These are phyloP conservation scores for Hypoxylon subgilvum DNA, from an alignment of 495 filamentous ascomycete species.

Conservation along the genomic window DNA sequence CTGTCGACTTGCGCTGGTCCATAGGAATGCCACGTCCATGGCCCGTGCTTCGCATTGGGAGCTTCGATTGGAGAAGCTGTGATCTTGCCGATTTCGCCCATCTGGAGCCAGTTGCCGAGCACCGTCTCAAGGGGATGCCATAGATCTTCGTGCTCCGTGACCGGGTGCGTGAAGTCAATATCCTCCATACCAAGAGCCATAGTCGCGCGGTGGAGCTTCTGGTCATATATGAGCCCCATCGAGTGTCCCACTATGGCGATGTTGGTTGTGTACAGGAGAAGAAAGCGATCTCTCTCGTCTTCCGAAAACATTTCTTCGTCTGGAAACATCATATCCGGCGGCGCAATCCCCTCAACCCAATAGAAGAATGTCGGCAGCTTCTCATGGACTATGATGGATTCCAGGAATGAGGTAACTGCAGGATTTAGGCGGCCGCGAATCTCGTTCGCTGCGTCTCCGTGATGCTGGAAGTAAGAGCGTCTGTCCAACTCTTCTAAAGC, in stretches of 20 bases:
- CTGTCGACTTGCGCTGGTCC: slow-evolving; percentile 28
- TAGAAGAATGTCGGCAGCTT: slow-evolving; percentile 16
- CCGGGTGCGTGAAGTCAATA: slow-evolving; percentile 16
- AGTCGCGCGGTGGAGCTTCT: slow-evolving; percentile 24
- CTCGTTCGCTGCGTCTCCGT: slow-evolving; percentile 28
- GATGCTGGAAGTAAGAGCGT: slow-evolving; percentile 22
- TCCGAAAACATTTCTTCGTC: neutral
- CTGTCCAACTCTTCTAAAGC: slow-evolving; percentile 21
- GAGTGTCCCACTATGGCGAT: slow-evolving; percentile 8
- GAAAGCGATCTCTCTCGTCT: slow-evolving; percentile 13
- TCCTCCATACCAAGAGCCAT: slow-evolving; percentile 34
- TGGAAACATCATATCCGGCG: slow-evolving; percentile 8
- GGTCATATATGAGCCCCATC: slow-evolving; percentile 36
- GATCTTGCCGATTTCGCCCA: slow-evolving; percentile 43
- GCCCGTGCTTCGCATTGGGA: slow-evolving; percentile 29
- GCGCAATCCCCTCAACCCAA: slow-evolving; percentile 8
- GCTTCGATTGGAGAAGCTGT: slow-evolving; percentile 24
- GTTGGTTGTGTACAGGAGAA: slow-evolving; percentile 23
- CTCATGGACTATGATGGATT: slow-evolving; percentile 25
- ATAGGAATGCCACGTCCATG: slow-evolving; percentile 36
- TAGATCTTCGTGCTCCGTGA: slow-evolving; percentile 24
- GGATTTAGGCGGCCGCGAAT: slow-evolving; percentile 34
- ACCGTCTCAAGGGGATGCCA: slow-evolving; percentile 51
- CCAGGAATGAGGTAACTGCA: slow-evolving; percentile 40
- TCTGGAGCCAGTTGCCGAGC: slow-evolving; percentile 47